Evolutionary conservation across 192 early-diverging fungal genomes (phyloP).

Genomic region (Globomyces pollinis-pini): DNA sequence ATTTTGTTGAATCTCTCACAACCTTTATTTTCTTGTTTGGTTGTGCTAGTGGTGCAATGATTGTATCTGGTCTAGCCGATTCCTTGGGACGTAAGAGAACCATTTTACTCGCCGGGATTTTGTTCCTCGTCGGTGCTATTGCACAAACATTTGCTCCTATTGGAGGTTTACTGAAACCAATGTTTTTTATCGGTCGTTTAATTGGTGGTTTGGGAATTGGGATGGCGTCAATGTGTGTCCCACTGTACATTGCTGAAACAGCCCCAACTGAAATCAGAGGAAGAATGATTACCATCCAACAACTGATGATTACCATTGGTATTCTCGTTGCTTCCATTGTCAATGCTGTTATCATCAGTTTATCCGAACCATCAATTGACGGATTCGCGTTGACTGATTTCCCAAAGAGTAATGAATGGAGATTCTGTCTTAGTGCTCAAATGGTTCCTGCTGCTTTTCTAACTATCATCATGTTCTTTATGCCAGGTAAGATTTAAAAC

Average conservation of each 20-base stretch:
- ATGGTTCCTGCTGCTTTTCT: slow-evolving; percentile 68
- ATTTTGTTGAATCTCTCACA: slow-evolving; percentile 29
- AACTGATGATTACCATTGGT: slow-evolving; percentile 92
- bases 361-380: not conserved
- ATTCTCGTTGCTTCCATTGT: slow-evolving; percentile 32
- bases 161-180: slow-evolving; percentile 41
- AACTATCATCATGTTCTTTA: slow-evolving; percentile 55
- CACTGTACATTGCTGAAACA: slow-evolving; percentile 63
- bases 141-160: slow-evolving; percentile 59
- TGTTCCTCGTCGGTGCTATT: slow-evolving; percentile 68
- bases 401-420: slow-evolving; percentile 53
- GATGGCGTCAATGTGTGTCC: slow-evolving; percentile 37
- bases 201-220: slow-evolving; percentile 79
- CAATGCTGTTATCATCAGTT: slow-evolving; percentile 42
- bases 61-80: slow-evolving; percentile 31
- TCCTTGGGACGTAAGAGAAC: slow-evolving; percentile 30
- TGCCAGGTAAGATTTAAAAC: no score
- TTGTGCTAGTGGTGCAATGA: slow-evolving; percentile 20
- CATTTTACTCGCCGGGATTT: slow-evolving; percentile 27
- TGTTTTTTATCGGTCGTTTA: slow-evolving; percentile 71
- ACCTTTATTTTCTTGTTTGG: slow-evolving; percentile 12
- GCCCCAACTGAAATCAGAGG: slow-evolving; percentile 79
- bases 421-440: slow-evolving; percentile 78
- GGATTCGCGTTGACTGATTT: slow-evolving; percentile 13
- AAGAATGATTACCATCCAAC: slow-evolving; percentile 76